A percentile compares a stretch with the other conserved stretches of the same genome.
Evolutionary conservation across 2,329 filamentous ascomycete species (phyloP).

Genomic region (Fusarium sp.): DNA sequence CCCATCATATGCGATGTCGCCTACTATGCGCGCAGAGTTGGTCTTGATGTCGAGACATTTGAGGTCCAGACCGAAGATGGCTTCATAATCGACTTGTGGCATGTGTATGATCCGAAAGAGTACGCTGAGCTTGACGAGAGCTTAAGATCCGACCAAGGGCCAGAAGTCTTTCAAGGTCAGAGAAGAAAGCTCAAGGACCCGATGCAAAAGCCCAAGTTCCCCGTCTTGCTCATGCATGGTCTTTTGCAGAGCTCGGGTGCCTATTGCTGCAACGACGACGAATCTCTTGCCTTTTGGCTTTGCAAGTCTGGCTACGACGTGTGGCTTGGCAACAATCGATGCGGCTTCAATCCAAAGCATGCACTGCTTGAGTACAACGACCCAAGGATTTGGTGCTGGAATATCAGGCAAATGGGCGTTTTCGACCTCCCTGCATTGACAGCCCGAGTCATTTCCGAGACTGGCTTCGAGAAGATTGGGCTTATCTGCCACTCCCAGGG

Average conservation of each 20-base stretch:
- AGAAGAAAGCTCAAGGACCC: conserved; percentile 52
- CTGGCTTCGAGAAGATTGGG: conserved; percentile 83
- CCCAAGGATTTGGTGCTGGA: conserved; percentile 97
- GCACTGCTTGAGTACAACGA: conserved; percentile 75
- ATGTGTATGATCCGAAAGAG: conserved; percentile 85
- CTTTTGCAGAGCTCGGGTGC: conserved; percentile 88
- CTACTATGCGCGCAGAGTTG: conserved; percentile 89
- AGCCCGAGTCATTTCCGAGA: conserved; percentile 82
- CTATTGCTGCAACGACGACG: conserved; percentile 90
- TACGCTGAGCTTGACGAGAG: conserved; percentile 66
- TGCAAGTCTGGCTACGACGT: conserved; percentile 94
- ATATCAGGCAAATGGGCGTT: conserved; percentile 92
- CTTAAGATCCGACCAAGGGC: conserved; percentile 63
- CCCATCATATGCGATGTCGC: conserved; percentile 80
- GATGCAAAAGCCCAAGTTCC: conserved; percentile 70
- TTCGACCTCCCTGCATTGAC: conserved; percentile 86
- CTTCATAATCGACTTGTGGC: conserved; percentile 89
- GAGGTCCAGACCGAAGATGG: conserved; percentile 93
- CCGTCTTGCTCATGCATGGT: conserved; percentile 87
- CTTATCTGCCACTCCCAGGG: conserved; percentile 91
- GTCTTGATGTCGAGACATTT: conserved; percentile 84
- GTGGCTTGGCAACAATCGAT: conserved; percentile 94
- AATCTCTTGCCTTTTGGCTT: conserved; percentile 89
- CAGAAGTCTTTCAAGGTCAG: conserved; percentile 67
- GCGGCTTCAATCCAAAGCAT: conserved; percentile 84